Evolutionary conservation across 2,329 filamentous ascomycete genomes (phyloP).

Genomic region (Sclerotinia nivalis): DNA sequence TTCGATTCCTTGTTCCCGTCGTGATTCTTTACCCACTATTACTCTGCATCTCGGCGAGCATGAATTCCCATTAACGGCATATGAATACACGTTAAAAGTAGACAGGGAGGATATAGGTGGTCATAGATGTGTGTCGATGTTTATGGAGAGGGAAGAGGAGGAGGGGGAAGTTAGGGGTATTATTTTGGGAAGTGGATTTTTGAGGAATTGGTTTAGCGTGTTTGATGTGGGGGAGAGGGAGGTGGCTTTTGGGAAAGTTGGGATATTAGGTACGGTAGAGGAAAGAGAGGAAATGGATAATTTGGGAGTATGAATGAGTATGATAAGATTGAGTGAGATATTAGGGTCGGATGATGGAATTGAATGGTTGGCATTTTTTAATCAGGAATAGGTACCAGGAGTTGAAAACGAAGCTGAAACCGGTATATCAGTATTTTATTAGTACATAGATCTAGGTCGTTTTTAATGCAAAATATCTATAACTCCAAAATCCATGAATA

Average conservation of each 20-base stretch:
- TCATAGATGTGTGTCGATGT: constrained; percentile 24
- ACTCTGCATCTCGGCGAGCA: constrained; percentile 3
- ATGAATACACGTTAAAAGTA: constrained; percentile 25
- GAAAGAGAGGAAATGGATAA: no score
- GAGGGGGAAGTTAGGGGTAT: constrained; percentile 16
- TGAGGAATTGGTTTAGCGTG: constrained; percentile 25
- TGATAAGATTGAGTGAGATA: neutral
- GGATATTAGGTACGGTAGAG: neutral
- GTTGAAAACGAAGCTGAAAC: neutral
- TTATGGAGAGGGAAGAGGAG: constrained; percentile 20
- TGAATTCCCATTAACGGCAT: constrained; percentile 12
- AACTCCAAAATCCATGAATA: no score
- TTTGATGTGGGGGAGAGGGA: constrained; percentile 25
- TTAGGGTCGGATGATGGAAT: neutral
- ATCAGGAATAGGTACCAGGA: neutral
- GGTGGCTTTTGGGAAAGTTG: constrained; percentile 23
- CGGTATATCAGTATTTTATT: no score
- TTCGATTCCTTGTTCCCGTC: constrained; percentile 6
- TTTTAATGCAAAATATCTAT: no score
- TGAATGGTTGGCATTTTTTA: neutral
- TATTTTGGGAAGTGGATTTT: constrained; percentile 26
- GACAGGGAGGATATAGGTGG: constrained; percentile 21
- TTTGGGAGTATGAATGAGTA: neutral
- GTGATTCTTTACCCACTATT: neutral
- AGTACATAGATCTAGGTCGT: no score